These are phyloP conservation scores for Arthrinium puccinioides DNA, from an alignment of 2,329 filamentous ascomycete species.

Conservation along the genomic window DNA sequence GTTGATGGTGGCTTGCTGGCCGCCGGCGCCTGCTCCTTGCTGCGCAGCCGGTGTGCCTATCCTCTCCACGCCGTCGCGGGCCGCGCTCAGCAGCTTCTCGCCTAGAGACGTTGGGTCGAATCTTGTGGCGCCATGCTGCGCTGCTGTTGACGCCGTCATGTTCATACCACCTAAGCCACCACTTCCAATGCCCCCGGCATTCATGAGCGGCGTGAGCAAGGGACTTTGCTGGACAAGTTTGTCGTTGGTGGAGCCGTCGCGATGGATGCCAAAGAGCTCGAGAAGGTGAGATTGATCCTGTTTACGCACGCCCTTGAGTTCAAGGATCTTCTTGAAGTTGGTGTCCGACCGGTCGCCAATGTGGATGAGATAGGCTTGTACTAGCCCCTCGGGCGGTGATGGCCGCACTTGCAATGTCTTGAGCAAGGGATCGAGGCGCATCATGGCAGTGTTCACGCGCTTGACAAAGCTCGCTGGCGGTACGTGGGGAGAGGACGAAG, in stretches of 20 bases:
- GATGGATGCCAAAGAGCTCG: conserved; percentile 75
- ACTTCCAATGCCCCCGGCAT: conserved; percentile 29
- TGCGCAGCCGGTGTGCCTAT: conserved; percentile 52
- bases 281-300: conserved; percentile 74
- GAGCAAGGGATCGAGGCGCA: conserved; percentile 82
- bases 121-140: conserved; percentile 24
- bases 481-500: conserved; percentile 29
- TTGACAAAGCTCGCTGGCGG: conserved; percentile 65
- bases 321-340: conserved; percentile 94
- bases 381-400: conserved; percentile 83
- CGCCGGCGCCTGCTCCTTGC: conserved; percentile 16
- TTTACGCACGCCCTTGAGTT: conserved; percentile 87
- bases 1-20: conserved; percentile 65
- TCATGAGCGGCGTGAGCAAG: conserved; percentile 61
- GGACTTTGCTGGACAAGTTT: conserved; percentile 65
- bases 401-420: conserved; percentile 95
- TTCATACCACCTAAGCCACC: conserved; percentile 34
- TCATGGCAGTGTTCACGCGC: conserved; percentile 76
- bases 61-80: conserved; percentile 73
- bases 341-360: conserved; percentile 87
- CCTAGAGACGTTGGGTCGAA: conserved; percentile 82
- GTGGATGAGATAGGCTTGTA: conserved; percentile 96
- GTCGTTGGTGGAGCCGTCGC: conserved; percentile 65
- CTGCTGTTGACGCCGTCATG: conserved; percentile 35
- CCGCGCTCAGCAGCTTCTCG: conserved; percentile 81